A percentile compares a stretch with the other conserved stretches of the same genome.
These are phyloP conservation scores for Nephelium lappaceum DNA, from an alignment of 345 rosid species.

Conservation along the genomic window DNA sequence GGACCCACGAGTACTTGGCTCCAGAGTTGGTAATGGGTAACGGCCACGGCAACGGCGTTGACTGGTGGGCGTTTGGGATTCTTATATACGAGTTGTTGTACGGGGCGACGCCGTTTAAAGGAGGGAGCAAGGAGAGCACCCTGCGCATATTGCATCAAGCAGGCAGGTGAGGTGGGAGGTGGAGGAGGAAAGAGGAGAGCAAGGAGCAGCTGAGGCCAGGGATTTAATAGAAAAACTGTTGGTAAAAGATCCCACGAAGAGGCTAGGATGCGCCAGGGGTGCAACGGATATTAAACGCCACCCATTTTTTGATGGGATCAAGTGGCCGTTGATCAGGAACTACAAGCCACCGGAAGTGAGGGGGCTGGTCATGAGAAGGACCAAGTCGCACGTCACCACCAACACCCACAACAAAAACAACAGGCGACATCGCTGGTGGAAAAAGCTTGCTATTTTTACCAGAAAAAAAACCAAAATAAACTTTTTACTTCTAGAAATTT, in stretches of 20 bases:
- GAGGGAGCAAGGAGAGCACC: slow-evolving; percentile 67
- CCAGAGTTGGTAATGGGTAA: slow-evolving; percentile 78
- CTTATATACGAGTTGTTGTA: slow-evolving; percentile 66
- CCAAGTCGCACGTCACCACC: slow-evolving; percentile 38
- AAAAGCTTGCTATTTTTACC: slow-evolving; percentile 41
- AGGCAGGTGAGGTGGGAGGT: slow-evolving; percentile 42
- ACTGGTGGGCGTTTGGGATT: slow-evolving; percentile 97
- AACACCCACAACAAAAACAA: slow-evolving; percentile 15
- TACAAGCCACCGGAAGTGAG: slow-evolving; percentile 72
- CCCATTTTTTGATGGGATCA: slow-evolving; percentile 67
- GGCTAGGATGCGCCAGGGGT: slow-evolving; percentile 81
- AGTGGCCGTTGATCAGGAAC: slow-evolving; percentile 82
- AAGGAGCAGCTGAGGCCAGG: slow-evolving; percentile 54
- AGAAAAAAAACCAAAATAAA: slow-evolving; percentile 34
- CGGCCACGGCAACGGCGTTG: slow-evolving; percentile 91
- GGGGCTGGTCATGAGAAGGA: slow-evolving; percentile 49
- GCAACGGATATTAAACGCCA: slow-evolving; percentile 83
- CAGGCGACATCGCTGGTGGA: slow-evolving; percentile 51
- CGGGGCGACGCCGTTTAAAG: slow-evolving; percentile 87
- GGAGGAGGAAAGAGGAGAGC: slow-evolving; percentile 38
- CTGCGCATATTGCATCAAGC: slow-evolving; percentile 60
- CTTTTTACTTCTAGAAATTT: slow-evolving; percentile 11
- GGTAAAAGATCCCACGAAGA: slow-evolving; percentile 69
- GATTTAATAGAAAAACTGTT: slow-evolving; percentile 75
- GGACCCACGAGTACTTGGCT: slow-evolving; percentile 94